Conservation (phyloP, 2,329 filamentous ascomycete species). For the Saccharata proteae region DNA sequence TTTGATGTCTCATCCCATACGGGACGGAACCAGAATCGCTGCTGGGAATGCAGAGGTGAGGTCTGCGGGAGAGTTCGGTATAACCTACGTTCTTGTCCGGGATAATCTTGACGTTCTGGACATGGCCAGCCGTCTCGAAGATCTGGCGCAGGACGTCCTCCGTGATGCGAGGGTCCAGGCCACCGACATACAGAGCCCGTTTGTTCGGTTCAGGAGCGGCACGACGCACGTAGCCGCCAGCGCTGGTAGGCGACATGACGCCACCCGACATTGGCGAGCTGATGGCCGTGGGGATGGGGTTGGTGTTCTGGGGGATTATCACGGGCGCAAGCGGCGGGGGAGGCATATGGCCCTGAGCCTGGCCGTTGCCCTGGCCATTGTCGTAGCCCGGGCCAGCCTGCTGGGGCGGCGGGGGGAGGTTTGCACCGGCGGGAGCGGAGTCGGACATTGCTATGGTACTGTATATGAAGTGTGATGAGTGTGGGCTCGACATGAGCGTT, state of each 20-base stretch:
- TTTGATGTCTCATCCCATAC: too few relatives aligned
- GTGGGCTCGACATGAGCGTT: conserved; percentile 8
- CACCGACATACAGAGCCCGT: conserved; percentile 89
- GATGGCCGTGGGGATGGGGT: conserved; percentile 86
- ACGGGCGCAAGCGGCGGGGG: conserved; percentile 75
- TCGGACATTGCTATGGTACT: conserved; percentile 61
- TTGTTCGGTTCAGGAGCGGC: conserved; percentile 97
- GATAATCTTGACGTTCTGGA: conserved; percentile 98
- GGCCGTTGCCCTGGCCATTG: conserved; percentile 59
- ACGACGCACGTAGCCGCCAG: conserved; percentile 70
- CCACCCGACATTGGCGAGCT: conserved; percentile 71
- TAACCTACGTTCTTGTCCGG: conserved; percentile 94
- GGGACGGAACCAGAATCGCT: not conserved
- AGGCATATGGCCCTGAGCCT: conserved; percentile 66
- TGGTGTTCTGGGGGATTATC: conserved; percentile 89
- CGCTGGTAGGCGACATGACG: conserved; percentile 76
- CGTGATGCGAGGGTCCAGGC: conserved; percentile 85
- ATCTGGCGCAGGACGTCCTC: conserved; percentile 95
- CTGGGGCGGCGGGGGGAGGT: conserved; percentile 60
- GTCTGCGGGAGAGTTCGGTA: conserved; percentile 7
- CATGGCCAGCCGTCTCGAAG: conserved; percentile 96
- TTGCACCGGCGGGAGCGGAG: conserved; percentile 47
- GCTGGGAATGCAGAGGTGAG: not conserved
- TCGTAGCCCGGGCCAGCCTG: conserved; percentile 66
- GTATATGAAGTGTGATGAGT: conserved; percentile 7